Evolutionary conservation across 805 yeast genomes (phyloP), one percentile per base, ranked within the genome.

Genomic region (Naumovozyma castellii): DNA sequence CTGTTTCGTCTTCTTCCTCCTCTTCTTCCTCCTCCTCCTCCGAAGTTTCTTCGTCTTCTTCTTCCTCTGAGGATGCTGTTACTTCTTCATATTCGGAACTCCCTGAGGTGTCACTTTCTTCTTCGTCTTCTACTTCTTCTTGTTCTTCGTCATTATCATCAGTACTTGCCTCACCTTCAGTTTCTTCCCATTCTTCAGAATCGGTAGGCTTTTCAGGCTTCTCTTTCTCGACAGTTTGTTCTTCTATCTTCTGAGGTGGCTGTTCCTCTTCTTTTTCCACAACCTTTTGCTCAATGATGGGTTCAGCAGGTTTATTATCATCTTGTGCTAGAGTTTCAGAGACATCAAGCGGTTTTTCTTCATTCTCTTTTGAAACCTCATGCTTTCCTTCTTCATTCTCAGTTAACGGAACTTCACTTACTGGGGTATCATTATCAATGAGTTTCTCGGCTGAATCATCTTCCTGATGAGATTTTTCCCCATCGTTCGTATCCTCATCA

Each of bases 181-280:
- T 34, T 20, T 38, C 37, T 33, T 38, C 40, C 40, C 40, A 37
- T 8, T 38, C 36, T 22, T 29, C 29, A 8, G 19, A 35, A 5
- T 31, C n/a, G n/a, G n/a, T n/a, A n/a, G n/a, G n/a, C n/a, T n/a
- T n/a, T n/a, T n/a, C n/a, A n/a, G n/a, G n/a, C n/a, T n/a, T n/a
- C n/a, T n/a, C n/a, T n/a, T n/a, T n/a, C n/a, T n/a, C n/a, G n/a
- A n/a, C n/a, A n/a, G n/a, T n/a, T n/a, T n/a, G n/a, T n/a, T n/a
- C n/a, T n/a, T n/a, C n/a, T n/a, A n/a, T n/a, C n/a, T n/a, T n/a
- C n/a, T n/a, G n/a, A n/a, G n/a, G n/a, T n/a, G n/a, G n/a, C n/a
- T n/a, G n/a, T n/a, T n/a, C n/a, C n/a, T n/a, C n/a, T n/a, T n/a
- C n/a, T n/a, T n/a, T n/a, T n/a, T n/a, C n/a, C n/a, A n/a, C n/a